Evolutionary conservation across 2,329 filamentous ascomycete genomes (phyloP).

Genomic region (Microdochium bolleyi): DNA sequence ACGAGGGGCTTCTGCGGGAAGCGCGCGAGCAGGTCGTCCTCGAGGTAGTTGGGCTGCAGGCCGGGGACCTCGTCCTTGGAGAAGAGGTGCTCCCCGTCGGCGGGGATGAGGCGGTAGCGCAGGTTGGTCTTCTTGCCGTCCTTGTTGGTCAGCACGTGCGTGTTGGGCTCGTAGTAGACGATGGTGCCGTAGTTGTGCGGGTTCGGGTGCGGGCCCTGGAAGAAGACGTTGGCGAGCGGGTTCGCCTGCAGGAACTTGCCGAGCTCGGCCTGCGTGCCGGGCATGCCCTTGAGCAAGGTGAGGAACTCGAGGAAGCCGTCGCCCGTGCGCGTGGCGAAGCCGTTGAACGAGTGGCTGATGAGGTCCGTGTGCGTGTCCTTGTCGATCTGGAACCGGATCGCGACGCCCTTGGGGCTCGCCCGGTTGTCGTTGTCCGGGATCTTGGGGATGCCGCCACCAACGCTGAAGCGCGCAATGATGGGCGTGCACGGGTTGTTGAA

Average conservation of each 20-base stretch:
- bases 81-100: constrained; percentile 28
- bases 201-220: constrained; percentile 38
- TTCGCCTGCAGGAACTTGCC: constrained; percentile 33
- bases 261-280: constrained; percentile 11
- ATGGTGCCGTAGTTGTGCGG: constrained; percentile 39
- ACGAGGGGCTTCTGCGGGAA: constrained; percentile 17
- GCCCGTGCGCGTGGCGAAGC: constrained; percentile 43
- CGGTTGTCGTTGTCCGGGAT: constrained; percentile 39
- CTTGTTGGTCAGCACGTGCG: constrained; percentile 33
- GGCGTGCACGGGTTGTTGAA: constrained; percentile 35
- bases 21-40: constrained; percentile 21
- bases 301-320: constrained; percentile 41
- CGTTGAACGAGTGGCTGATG: constrained; percentile 40
- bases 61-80: constrained; percentile 25
- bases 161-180: constrained; percentile 38
- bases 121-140: constrained; percentile 34
- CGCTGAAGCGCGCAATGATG: constrained; percentile 41
- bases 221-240: constrained; percentile 37
- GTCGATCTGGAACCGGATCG: constrained; percentile 36
- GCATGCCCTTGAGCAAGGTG: constrained; percentile 24
- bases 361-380: constrained; percentile 44
- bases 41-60: constrained; percentile 42
- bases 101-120: constrained; percentile 40
- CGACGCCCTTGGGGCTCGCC: constrained; percentile 39
- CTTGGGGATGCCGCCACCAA: constrained; percentile 38